phyloP scores from a whole-genome alignment of 768 basidiomycete genomes.

The Leccinum incarnatum region DNA sequence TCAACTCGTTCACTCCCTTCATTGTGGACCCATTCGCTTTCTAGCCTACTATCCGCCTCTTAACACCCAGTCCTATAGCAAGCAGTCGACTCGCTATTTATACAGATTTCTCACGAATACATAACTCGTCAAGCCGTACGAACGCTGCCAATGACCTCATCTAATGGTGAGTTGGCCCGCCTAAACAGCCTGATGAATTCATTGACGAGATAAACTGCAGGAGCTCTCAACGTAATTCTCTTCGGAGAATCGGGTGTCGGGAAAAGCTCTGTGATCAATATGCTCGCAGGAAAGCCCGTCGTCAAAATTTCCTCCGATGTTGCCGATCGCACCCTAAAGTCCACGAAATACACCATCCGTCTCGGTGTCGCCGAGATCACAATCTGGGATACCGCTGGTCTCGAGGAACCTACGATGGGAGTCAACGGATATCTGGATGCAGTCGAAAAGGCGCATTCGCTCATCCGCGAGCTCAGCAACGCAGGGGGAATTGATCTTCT shows the following conservation, averaged over 20 bases:
- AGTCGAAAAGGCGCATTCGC: slow-evolving; percentile 27
- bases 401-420: slow-evolving; percentile 31
- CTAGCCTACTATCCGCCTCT: slow-evolving; percentile 6
- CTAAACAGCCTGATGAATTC: not conserved
- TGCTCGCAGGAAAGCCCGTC: slow-evolving; percentile 30
- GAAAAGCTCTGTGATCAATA: slow-evolving; percentile 46
- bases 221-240: slow-evolving; percentile 28
- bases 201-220: not conserved
- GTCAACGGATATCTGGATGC: slow-evolving; percentile 27
- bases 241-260: slow-evolving; percentile 34
- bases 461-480: slow-evolving; percentile 22
- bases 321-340: slow-evolving; percentile 34
- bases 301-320: slow-evolving; percentile 34
- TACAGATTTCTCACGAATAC: slow-evolving; percentile 12
- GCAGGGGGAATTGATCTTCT: slow-evolving; percentile 34
- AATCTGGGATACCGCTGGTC: slow-evolving; percentile 32
- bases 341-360: slow-evolving; percentile 22
- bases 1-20: slow-evolving; percentile 2
- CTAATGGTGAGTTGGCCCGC: slow-evolving; percentile 12
- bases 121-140: not conserved
- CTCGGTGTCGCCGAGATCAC: slow-evolving; percentile 9
- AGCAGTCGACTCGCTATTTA: not conserved
- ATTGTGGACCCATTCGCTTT: slow-evolving; percentile 2
- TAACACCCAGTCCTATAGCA: not conserved
- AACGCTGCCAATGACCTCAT: slow-evolving; percentile 17